Conservation (phyloP, 2,329 filamentous ascomycete genomes). For the Calonectria pseudoturangicola region DNA sequence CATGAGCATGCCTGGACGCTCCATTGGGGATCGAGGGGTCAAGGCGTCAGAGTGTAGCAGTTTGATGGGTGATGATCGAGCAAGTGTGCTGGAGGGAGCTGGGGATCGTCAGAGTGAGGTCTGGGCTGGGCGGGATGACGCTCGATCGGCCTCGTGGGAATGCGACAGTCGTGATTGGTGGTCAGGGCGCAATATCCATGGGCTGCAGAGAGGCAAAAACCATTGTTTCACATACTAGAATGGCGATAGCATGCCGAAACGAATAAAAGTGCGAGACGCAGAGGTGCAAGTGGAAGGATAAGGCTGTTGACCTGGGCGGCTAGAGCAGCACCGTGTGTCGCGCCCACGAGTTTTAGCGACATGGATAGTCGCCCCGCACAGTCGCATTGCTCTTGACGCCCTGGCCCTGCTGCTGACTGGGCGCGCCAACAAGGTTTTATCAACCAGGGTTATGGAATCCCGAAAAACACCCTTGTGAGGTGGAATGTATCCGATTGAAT, state of each 20-base stretch:
- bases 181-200: conserved; percentile 47
- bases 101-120: conserved; percentile 27
- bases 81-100: conserved; percentile 21
- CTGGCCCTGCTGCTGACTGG: conserved; percentile 20
- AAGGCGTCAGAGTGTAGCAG: conserved; percentile 26
- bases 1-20: conserved; percentile 45
- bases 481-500: conserved; percentile 7
- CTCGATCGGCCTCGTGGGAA: conserved; percentile 44
- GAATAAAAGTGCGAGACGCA: neutral
- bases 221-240: conserved; percentile 47
- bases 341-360: conserved; percentile 18
- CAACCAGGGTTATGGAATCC: conserved; percentile 16
- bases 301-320: conserved; percentile 41
- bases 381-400: conserved; percentile 24
- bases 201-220: conserved; percentile 13
- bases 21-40: conserved; percentile 44
- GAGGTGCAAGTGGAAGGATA: conserved; percentile 42
- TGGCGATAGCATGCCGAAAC: conserved; percentile 1
- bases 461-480: conserved; percentile 14
- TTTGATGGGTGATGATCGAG: conserved; percentile 24
- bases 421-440: conserved; percentile 21
- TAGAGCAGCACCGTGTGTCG: conserved; percentile 37
- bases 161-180: conserved; percentile 38
- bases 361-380: conserved; percentile 32
- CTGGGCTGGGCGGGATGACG: conserved; percentile 33